Evolutionary conservation across 208 protist genomes (phyloP).

Genomic region (Entamoeba moshkovskii): DNA sequence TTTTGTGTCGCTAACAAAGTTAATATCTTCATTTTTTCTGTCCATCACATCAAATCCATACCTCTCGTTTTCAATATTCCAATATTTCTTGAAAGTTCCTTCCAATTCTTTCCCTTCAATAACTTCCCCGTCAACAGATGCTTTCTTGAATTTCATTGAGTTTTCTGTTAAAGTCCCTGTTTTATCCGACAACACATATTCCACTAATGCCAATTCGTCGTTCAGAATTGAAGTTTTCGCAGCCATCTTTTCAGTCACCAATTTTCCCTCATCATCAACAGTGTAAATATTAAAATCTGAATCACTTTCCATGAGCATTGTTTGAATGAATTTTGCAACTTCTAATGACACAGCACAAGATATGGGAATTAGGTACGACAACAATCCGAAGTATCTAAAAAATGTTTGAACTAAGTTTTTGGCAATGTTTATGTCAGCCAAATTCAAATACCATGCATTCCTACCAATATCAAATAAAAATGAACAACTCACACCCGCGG

Average conservation of each 20-base stretch:
- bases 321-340: slow-evolving; percentile 5
- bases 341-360: slow-evolving; percentile 13
- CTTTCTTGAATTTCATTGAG: background rate
- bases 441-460: background rate
- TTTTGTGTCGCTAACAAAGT: background rate
- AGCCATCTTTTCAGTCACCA: background rate
- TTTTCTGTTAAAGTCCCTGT: slow-evolving; percentile 56
- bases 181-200: slow-evolving; percentile 62
- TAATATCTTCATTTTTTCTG: background rate
- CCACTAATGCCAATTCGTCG: slow-evolving; percentile 11
- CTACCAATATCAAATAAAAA: background rate
- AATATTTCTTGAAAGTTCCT: background rate
- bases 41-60: background rate
- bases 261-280: background rate
- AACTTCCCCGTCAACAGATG: background rate
- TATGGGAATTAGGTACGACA: slow-evolving; percentile 15
- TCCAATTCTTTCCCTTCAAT: background rate
- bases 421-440: background rate
- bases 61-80: background rate
- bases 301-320: background rate
- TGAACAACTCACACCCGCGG: background rate
- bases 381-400: slow-evolving; percentile 17
- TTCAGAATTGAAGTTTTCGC: background rate
- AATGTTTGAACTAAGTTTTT: background rate
- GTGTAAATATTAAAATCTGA: background rate